phyloP scores from a whole-genome alignment of 179 eudicot species.

The Silene noctiflora region DNA sequence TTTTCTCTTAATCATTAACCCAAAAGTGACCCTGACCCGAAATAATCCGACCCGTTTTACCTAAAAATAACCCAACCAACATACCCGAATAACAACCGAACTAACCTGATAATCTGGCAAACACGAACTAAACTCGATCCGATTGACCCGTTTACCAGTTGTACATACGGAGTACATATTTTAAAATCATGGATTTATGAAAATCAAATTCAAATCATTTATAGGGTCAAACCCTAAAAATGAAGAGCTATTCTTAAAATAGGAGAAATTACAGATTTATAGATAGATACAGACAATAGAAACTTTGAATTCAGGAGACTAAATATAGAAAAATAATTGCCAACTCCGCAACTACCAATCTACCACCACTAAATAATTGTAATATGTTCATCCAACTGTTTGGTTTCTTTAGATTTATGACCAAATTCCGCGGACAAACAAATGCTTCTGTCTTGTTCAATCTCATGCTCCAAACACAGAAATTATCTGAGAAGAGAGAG shows the following conservation, averaged over 20 bases:
- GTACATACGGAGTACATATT: too few species aligned
- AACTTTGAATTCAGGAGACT: constrained; percentile 20
- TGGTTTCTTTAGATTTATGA: constrained; percentile 47
- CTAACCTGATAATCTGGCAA: too few species aligned
- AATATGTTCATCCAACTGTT: constrained; percentile 47
- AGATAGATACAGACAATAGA: neutral
- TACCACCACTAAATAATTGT: constrained; percentile 19
- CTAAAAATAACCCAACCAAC: too few species aligned
- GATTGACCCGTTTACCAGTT: too few species aligned
- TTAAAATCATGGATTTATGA: too few species aligned
- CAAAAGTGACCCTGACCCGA: too few species aligned
- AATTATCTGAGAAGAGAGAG: constrained; percentile 28
- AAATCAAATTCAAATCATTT: neutral
- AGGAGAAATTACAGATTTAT: neutral
- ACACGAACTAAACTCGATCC: too few species aligned
- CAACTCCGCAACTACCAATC: constrained; percentile 19
- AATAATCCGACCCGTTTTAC: too few species aligned
- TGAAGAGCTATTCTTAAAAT: constrained; percentile 3
- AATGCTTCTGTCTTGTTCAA: constrained; percentile 15
- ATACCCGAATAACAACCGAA: too few species aligned
- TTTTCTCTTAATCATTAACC: too few species aligned
- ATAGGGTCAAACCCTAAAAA: neutral
- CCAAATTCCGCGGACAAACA: constrained; percentile 22
- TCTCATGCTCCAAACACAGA: constrained; percentile 32
- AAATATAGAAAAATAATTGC: constrained; percentile 19